Evolutionary conservation across 495 filamentous ascomycete genomes (phyloP).

Genomic region (Aspergillus sparsus): DNA sequence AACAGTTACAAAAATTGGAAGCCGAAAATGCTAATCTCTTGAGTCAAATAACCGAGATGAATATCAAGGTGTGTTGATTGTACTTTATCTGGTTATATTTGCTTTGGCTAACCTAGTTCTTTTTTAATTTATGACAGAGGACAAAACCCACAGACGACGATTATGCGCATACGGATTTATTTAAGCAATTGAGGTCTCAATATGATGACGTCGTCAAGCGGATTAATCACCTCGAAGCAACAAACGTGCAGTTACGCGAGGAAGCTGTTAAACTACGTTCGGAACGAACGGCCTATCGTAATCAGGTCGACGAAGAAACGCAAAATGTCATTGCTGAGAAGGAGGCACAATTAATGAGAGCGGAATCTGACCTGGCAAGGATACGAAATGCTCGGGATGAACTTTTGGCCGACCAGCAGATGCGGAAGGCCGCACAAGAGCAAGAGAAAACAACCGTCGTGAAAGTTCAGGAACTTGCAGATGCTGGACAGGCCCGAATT

Average conservation of each 20-base stretch:
- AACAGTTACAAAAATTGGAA: conserved; percentile 77
- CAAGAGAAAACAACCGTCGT: conserved; percentile 66
- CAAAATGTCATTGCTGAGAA: conserved; percentile 68
- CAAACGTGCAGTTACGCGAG: conserved; percentile 79
- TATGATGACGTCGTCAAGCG: conserved; percentile 90
- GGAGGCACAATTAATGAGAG: conserved; percentile 75
- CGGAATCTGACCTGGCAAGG: conserved; percentile 81
- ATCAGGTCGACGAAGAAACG: conserved; percentile 75
- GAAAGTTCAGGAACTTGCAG: conserved; percentile 77
- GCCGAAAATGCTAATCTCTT: conserved; percentile 77
- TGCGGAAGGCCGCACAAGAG: conserved; percentile 75
- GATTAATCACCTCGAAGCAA: conserved; percentile 87
- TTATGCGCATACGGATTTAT: conserved; percentile 86
- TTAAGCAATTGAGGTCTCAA: conserved; percentile 85
- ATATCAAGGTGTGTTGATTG: conserved; percentile 49
- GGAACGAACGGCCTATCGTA: conserved; percentile 79
- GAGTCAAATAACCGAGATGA: conserved; percentile 72
- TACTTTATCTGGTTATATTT: not conserved
- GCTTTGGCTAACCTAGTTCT: conserved; percentile 17
- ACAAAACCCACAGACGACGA: conserved; percentile 86
- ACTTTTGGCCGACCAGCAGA: conserved; percentile 73
- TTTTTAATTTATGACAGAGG: conserved; percentile 37
- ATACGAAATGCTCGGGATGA: conserved; percentile 83
- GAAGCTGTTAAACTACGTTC: conserved; percentile 81
- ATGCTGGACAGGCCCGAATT: conserved; percentile 73